Evolutionary conservation across 352 stramenopile species (phyloP), one percentile per base, ranked within the genome.

Genomic region (Phytophthora meadii): DNA sequence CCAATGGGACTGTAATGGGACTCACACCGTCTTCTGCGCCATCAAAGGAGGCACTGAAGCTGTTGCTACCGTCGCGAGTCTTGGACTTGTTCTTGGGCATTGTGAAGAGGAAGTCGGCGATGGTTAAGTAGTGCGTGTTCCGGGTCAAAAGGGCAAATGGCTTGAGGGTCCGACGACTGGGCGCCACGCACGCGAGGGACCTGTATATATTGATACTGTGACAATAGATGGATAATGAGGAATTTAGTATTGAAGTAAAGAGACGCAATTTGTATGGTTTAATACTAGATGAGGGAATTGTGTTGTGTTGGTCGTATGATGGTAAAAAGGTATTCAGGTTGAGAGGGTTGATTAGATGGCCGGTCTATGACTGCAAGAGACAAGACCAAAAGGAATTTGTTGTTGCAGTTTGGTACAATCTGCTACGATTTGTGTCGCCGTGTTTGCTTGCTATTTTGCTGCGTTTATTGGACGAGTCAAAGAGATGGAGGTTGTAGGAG

Each of bases 1-100:
- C 52, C 28, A 82, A 62, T n/a, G 74, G 59, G n/a, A 81, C 65
- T 25, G 48, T 25, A 36, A 82, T 55, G 36, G 66, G 76, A 47
- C 64, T 64, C n/a, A 84, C 50, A 22, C 70, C 76, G 30, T 74
- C 42, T 12, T 69, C 41, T 0, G 50, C 53, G n/a, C 57, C 71
- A 42, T 77, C 66, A 47, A 82, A 66, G 3, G 53, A 70, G 1
- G 52, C 61, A 30, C 57, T 61, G 32, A 74, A 69, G 60, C 48
- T 68, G 60, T 64, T 74, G 58, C 67, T 68, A 25, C 50, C 54
- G 54, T 64, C 41, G 37, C 45, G 54, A 12, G 52, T 49, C 56
- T 74, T 77, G 54, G 51, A 62, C 34, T 68, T 69, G 48, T 55
- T 36, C 61, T 69, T 73, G 59, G 41, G 28, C 60, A 73, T 73